Conservation (phyloP, 169 alveolate genomes). For the Perkinsus chesapeaki region DNA sequence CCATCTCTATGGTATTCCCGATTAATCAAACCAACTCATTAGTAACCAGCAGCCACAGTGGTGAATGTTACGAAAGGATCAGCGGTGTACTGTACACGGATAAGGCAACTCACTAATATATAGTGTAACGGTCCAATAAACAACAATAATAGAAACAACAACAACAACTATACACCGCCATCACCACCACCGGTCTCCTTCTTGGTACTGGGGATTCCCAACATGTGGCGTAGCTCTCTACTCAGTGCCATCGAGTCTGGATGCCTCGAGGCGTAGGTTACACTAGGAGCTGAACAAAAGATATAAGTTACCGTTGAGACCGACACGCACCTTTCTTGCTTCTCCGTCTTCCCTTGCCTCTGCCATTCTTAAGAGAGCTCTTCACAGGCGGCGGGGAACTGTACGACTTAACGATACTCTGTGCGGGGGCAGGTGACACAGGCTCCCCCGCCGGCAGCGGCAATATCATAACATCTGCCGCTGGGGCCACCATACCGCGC, state of each 20-base stretch:
- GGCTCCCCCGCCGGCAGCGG: neutral
- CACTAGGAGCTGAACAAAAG: neutral
- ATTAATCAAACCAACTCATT: no score
- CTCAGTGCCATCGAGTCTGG: neutral
- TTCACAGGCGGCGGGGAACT: neutral
- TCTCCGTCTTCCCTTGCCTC: neutral
- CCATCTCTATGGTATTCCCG: no score
- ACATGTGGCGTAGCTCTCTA: neutral
- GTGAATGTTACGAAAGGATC: no score
- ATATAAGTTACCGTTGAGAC: neutral
- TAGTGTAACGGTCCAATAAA: neutral
- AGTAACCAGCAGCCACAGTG: no score
- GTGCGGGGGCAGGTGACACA: neutral
- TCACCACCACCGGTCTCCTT: neutral
- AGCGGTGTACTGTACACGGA: neutral
- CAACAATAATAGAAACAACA: neutral
- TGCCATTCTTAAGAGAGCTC: neutral
- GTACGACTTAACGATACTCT: neutral
- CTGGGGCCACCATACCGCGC: neutral
- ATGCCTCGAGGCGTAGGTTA: neutral
- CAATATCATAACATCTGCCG: neutral
- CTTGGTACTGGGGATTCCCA: neutral
- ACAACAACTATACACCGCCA: neutral
- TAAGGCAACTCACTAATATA: neutral
- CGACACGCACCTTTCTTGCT: neutral